Percentiles rank a stretch among this genome's conserved stretches.
phyloP scores from a whole-genome alignment of 495 filamentous ascomycete genomes.

The Tuber microsphaerosporum region DNA sequence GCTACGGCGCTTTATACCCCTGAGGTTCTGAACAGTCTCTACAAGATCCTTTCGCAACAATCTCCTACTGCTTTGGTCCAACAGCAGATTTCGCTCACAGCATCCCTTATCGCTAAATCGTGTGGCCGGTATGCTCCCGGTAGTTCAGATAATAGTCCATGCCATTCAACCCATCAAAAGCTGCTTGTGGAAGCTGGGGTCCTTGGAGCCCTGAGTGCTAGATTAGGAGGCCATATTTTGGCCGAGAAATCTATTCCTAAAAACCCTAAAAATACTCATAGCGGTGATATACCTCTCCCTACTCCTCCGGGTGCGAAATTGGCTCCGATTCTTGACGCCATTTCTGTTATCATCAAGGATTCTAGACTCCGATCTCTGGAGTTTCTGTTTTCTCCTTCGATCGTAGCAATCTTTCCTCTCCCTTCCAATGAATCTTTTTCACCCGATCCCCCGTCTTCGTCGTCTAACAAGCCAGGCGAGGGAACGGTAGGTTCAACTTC shows the following conservation, averaged over 20 bases:
- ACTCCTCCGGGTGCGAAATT: constrained; percentile 57
- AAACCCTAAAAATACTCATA: constrained; percentile 43
- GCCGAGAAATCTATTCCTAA: constrained; percentile 41
- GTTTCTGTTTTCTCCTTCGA: constrained; percentile 69
- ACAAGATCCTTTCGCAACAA: constrained; percentile 57
- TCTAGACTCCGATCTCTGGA: constrained; percentile 71
- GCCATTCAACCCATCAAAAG: constrained; percentile 59
- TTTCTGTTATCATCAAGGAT: constrained; percentile 67
- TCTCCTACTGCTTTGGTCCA: constrained; percentile 50
- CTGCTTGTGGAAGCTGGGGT: constrained; percentile 62
- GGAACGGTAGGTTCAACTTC: constrained; percentile 33
- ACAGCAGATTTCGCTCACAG: constrained; percentile 61
- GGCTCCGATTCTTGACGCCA: constrained; percentile 68
- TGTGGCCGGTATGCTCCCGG: constrained; percentile 29
- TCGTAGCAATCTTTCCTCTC: constrained; percentile 62
- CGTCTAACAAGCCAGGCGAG: constrained; percentile 43
- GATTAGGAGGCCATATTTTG: constrained; percentile 60
- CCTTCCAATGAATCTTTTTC: constrained; percentile 48
- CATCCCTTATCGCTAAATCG: constrained; percentile 58
- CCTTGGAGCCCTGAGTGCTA: constrained; percentile 70
- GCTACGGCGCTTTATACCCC: constrained; percentile 32
- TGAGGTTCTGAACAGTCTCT: constrained; percentile 43
- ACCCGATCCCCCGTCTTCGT: constrained; percentile 53
- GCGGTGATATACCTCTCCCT: constrained; percentile 48
- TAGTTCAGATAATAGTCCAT: constrained; percentile 11